These are phyloP conservation scores for Auricularia sp. DNA, from an alignment of 768 basidiomycete genomes.

Conservation along the genomic window DNA sequence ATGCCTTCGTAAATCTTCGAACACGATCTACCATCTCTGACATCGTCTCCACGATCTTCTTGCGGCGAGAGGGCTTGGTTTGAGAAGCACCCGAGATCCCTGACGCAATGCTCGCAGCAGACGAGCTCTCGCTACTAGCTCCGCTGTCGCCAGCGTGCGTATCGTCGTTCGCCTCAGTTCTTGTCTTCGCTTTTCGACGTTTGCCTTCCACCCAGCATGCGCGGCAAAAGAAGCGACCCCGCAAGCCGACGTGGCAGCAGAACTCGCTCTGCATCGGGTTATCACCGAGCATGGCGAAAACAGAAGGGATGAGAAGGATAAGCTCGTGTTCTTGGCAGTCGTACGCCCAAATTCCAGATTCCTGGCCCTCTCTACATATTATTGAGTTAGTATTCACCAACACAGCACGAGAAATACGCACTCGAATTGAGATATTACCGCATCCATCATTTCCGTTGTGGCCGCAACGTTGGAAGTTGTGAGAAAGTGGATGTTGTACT, in stretches of 20 bases:
- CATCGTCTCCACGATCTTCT: background rate
- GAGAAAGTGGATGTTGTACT: slow-evolving; percentile 17
- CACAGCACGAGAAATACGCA: slow-evolving; percentile 5
- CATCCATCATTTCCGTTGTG: slow-evolving; percentile 19
- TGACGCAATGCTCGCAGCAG: background rate
- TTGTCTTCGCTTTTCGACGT: background rate
- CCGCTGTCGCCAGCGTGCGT: background rate
- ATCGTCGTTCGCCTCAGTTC: background rate
- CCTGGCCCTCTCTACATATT: slow-evolving; percentile 7
- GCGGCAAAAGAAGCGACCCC: slow-evolving; percentile 14
- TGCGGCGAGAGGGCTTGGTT: background rate
- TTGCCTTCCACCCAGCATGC: slow-evolving; percentile 10
- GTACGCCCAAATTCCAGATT: slow-evolving; percentile 13
- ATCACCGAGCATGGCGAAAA: slow-evolving; percentile 20
- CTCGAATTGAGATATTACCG: slow-evolving; percentile 12
- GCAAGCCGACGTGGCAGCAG: slow-evolving; percentile 12
- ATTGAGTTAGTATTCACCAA: background rate
- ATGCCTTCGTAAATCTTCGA: background rate
- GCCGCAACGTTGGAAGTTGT: slow-evolving; percentile 17
- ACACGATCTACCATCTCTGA: background rate
- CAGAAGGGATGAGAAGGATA: slow-evolving; percentile 21
- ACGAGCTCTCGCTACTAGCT: background rate
- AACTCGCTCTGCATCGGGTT: slow-evolving; percentile 14
- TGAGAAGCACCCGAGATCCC: background rate
- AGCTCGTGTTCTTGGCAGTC: slow-evolving; percentile 17